A percentile compares a stretch with the other conserved stretches of the same genome.
Evolutionary conservation across 108 stramenopile genomes (phyloP).

Genomic region (Stephanodiscus triporus): DNA sequence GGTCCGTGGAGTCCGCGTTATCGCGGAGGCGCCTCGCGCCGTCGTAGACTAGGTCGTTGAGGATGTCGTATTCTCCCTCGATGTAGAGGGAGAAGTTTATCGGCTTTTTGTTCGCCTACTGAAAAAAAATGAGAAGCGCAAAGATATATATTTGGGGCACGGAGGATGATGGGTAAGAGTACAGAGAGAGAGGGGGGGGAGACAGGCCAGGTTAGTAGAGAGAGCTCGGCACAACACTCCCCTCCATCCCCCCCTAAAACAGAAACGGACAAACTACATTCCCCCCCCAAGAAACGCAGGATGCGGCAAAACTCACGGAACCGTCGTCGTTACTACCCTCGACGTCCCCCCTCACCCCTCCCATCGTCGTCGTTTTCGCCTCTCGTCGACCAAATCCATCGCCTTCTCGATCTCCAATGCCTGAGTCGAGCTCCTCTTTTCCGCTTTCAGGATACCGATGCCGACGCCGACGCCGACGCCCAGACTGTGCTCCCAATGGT

Average conservation of each 20-base stretch:
- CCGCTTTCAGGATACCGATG: no score
- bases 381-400: conserved; percentile 81
- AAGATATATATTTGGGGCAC: no score
- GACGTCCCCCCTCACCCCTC: background rate
- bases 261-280: background rate
- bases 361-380: conserved; percentile 10
- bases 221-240: no score
- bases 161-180: conserved; percentile 16
- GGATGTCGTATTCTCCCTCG: no score
- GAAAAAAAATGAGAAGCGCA: no score
- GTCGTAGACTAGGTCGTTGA: no score
- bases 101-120: conserved; percentile 61
- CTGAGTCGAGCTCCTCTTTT: no score
- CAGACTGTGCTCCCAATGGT: no score
- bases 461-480: no score
- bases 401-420: conserved; percentile 87
- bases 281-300: no score
- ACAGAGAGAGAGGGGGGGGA: background rate
- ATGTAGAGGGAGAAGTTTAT: conserved; percentile 72
- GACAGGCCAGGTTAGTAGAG: background rate
- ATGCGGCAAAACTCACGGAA: no score
- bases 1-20: conserved; percentile 54
- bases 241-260: no score
- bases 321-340: conserved; percentile 5
- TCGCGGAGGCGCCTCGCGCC: conserved; percentile 81